Percentiles rank a stretch among this genome's conserved stretches.
Evolutionary conservation across 805 yeast species (phyloP).

Genomic region (Pichia rugopelliculosa): DNA sequence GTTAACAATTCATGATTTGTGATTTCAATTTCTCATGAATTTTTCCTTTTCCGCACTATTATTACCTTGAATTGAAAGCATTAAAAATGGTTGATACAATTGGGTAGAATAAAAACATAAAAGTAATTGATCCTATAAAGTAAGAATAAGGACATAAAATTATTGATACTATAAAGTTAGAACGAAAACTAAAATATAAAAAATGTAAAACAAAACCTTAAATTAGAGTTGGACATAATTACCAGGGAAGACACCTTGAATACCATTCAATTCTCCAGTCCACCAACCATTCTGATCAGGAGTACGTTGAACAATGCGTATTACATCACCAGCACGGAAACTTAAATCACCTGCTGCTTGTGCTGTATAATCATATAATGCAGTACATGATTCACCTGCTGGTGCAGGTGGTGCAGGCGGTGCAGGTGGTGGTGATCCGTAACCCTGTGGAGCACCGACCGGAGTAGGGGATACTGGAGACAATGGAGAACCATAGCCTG

Average conservation of each 20-base stretch:
- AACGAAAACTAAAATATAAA: not conserved
- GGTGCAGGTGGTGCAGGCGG: conserved; percentile 24
- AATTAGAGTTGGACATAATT: conserved; percentile 89
- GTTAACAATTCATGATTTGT: too few relatives aligned
- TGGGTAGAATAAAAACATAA: too few relatives aligned
- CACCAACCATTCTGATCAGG: conserved; percentile 94
- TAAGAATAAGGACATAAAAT: too few relatives aligned
- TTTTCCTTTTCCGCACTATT: too few relatives aligned
- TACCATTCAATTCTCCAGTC: conserved; percentile 86
- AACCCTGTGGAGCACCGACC: not conserved
- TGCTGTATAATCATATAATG: conserved; percentile 84
- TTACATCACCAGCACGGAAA: conserved; percentile 81
- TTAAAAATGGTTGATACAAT: too few relatives aligned
- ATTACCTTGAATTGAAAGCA: too few relatives aligned
- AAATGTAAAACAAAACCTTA: too few relatives aligned
- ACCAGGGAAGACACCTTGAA: conserved; percentile 90
- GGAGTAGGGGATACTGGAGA: conserved; percentile 8
- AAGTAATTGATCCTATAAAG: too few relatives aligned
- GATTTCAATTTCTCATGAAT: too few relatives aligned
- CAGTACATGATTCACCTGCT: conserved; percentile 63
- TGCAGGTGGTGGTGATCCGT: conserved; percentile 6
- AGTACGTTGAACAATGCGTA: conserved; percentile 76
- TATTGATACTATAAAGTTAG: not conserved
- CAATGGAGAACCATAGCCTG: conserved; percentile 1
- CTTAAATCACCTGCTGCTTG: conserved; percentile 90